Base-by-base conservation (phyloP, 495 filamentous ascomycete species). In the Aspergillus sparsus region DNA sequence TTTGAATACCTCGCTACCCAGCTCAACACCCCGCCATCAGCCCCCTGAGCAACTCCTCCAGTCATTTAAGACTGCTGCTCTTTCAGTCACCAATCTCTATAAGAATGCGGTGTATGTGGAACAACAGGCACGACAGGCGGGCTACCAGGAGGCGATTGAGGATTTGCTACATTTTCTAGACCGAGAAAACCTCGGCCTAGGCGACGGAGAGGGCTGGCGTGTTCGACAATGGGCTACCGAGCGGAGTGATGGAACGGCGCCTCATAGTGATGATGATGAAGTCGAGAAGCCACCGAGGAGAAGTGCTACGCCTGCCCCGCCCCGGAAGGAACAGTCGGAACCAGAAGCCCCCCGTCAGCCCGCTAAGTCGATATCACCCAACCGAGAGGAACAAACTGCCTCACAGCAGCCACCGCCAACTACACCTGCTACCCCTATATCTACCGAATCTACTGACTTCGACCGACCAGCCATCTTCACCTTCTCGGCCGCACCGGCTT, bases 21-120 rank as follows among this genome's bases (percentile, higher is more conserved):
- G 74, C 44, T 77, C 80, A 6, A 79, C 78, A 55, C 77, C 77
- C 35, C 71, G 75, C 21, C 73, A 74, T 34, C 89, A 90, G 57
- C 85, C 87, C 27, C 83, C 88, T 11, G 90, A 92, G 69, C 82
- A 94, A 67, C 85, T 97, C 42, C 83, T 96, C 49, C 87, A 92
- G 53, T 86, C 90, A 54, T 99, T 99, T 82, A 93, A 89, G 70
- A 83, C 87, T 39, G 95, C 95, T 21, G 95, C 95, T 12, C 80
- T 97, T 18, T 96, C 95, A 3, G 93, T 98, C 53, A 98, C 95
- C 49, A 93, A 92, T 62, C 87, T 99, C 33, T 98, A 97, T 77
- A 97, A 96, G 72, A 90, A 87, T 53, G 92, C 93, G 13, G 87
- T 88, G 2, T 78, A 84, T 54, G 88, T 91, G 18, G 85, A 90